A percentile compares a stretch with the other conserved stretches of the same genome.
Evolutionary conservation across 352 stramenopile species (phyloP).

Genomic region (Globisporangium splendens): DNA sequence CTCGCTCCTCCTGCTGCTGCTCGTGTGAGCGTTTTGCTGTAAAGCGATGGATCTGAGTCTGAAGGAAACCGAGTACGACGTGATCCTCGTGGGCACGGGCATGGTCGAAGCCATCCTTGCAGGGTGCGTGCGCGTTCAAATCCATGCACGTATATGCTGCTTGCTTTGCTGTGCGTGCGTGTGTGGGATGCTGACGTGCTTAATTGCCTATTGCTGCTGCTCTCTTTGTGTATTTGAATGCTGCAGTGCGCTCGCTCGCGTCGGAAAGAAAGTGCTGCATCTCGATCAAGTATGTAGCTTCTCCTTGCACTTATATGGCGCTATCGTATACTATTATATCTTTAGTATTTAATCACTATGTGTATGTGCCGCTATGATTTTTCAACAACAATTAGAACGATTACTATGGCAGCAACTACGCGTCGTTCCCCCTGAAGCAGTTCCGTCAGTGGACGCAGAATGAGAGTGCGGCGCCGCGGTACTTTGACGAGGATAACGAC

Average conservation of each 20-base stretch:
- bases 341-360: not conserved
- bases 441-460: constrained; percentile 62
- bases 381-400: constrained; percentile 76
- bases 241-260: constrained; percentile 50
- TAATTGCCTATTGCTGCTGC: not conserved
- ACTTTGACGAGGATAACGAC: constrained; percentile 32
- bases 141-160: not conserved
- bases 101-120: constrained; percentile 79
- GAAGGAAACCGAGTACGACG: constrained; percentile 65
- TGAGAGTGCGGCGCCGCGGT: constrained; percentile 28
- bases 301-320: not conserved
- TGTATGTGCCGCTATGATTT: no score
- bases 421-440: constrained; percentile 57
- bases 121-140: constrained; percentile 30
- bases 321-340: not conserved
- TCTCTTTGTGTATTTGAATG: no score
- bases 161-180: not conserved
- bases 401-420: constrained; percentile 81
- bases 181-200: not conserved
- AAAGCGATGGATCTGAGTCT: constrained; percentile 47
- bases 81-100: constrained; percentile 74
- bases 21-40: no score
- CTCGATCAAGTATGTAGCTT: constrained; percentile 68
- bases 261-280: constrained; percentile 75
- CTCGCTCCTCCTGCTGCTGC: no score